phyloP scores from a whole-genome alignment of 1,284 basidiomycete genomes.

The Rhodotorula sp. region DNA sequence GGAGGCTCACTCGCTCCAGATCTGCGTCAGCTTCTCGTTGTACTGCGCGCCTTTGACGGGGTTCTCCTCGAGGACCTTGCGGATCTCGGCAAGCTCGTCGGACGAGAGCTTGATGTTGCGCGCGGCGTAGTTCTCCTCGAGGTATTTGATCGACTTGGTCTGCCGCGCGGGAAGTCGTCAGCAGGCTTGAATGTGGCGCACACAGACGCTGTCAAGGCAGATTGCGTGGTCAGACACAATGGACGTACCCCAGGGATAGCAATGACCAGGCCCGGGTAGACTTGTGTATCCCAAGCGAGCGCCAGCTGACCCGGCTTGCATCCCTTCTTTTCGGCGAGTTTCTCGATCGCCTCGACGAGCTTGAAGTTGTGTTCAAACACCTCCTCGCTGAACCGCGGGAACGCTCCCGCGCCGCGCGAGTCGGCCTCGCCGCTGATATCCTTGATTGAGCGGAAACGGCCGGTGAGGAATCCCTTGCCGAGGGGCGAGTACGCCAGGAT shows the following conservation, averaged over 20 bases:
- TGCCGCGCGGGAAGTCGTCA: neutral
- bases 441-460: constrained; percentile 56
- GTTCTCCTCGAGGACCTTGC: constrained; percentile 12
- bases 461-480: constrained; percentile 60
- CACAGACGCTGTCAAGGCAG: no score
- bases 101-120: constrained; percentile 9
- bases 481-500: constrained; percentile 59
- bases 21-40: neutral
- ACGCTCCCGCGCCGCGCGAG: constrained; percentile 48
- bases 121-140: constrained; percentile 30
- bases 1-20: constrained; percentile 5
- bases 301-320: constrained; percentile 61
- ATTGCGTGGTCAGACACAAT: neutral
- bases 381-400: constrained; percentile 47
- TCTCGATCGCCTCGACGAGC: constrained; percentile 51
- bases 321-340: constrained; percentile 56
- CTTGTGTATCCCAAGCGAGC: constrained; percentile 62
- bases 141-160: constrained; percentile 36
- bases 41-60: constrained; percentile 18
- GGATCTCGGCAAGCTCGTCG: constrained; percentile 8
- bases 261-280: constrained; percentile 58
- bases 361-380: constrained; percentile 62
- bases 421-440: constrained; percentile 59
- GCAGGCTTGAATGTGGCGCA: neutral
- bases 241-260: constrained; percentile 43